Conservation (phyloP, 2,329 filamentous ascomycete genomes). For the Pleoardoris graminearum region DNA sequence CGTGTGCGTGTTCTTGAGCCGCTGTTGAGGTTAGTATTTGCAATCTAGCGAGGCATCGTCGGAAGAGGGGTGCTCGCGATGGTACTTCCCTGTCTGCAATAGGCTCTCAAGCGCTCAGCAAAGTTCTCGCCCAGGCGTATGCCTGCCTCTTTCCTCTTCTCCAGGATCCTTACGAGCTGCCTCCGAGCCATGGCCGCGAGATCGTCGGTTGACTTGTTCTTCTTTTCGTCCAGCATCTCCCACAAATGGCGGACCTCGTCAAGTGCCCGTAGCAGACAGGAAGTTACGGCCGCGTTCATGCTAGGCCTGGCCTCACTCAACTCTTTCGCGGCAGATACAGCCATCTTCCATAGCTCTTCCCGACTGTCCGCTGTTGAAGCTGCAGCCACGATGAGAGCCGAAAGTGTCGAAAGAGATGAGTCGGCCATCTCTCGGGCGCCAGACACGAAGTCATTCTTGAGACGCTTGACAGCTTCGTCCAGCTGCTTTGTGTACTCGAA, state of each 20-base stretch:
- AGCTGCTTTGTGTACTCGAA: neutral
- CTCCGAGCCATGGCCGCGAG: slow-evolving; percentile 9
- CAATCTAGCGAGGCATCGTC: no score
- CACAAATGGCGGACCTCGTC: slow-evolving; percentile 39
- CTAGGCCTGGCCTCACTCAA: slow-evolving; percentile 58
- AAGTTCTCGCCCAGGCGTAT: slow-evolving; percentile 11
- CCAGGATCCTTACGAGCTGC: slow-evolving; percentile 15
- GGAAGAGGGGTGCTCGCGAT: no score
- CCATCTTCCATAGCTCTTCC: slow-evolving; percentile 58
- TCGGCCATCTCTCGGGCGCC: slow-evolving; percentile 63
- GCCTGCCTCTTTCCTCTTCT: slow-evolving; percentile 5
- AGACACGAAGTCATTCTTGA: slow-evolving; percentile 41
- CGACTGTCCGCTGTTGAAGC: slow-evolving; percentile 21
- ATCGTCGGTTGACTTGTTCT: slow-evolving; percentile 1
- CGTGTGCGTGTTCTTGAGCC: slow-evolving; percentile 1
- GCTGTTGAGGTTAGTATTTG: neutral
- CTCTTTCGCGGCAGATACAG: slow-evolving; percentile 67
- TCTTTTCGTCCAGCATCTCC: slow-evolving; percentile 7
- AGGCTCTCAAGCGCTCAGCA: slow-evolving; percentile 8
- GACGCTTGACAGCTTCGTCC: slow-evolving; percentile 1
- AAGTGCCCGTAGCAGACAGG: slow-evolving; percentile 54
- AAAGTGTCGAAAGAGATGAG: slow-evolving; percentile 56
- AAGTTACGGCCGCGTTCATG: slow-evolving; percentile 59
- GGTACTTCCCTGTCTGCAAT: slow-evolving; percentile 4
- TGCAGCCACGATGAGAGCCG: slow-evolving; percentile 47